A percentile compares a stretch with the other conserved stretches of the same genome.
phyloP scores from a whole-genome alignment of 805 yeast species.

The Blastobotrys muscicola region DNA sequence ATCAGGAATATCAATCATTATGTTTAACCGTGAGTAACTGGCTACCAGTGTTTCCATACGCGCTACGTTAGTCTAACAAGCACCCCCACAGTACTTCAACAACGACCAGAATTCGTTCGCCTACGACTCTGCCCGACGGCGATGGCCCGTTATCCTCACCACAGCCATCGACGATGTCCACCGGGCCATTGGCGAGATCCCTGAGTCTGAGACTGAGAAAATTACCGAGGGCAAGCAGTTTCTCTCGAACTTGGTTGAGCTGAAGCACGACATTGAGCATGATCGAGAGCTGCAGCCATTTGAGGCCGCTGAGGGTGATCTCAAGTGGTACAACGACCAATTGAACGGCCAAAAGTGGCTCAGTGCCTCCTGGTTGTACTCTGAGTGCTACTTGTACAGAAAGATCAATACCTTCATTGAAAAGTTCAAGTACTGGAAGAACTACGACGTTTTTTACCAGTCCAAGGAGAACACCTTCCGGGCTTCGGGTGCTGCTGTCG shows the following conservation, averaged over 20 bases:
- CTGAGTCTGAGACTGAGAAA: conserved; percentile 19
- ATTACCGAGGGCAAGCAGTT: conserved; percentile 41
- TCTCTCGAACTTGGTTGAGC: conserved; percentile 30
- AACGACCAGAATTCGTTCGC: conserved; percentile 75
- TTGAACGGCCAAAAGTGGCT: conserved; percentile 53
- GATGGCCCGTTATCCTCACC: conserved; percentile 82
- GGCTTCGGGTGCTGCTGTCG: conserved; percentile 67
- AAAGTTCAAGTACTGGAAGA: conserved; percentile 33
- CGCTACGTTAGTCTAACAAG: conserved; percentile 2
- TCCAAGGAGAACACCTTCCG: conserved; percentile 67
- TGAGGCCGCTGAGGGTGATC: conserved; percentile 30
- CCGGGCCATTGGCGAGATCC: conserved; percentile 24
- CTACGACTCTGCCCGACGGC: conserved; percentile 57
- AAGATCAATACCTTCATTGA: conserved; percentile 24
- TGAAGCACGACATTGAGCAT: conserved; percentile 30
- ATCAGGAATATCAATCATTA: neutral
- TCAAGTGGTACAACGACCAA: conserved; percentile 51
- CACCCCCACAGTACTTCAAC: conserved; percentile 40
- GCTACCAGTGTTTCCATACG: neutral
- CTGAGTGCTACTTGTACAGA: conserved; percentile 81
- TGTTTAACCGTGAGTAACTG: neutral
- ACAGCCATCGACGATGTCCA: conserved; percentile 58
- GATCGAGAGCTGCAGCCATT: conserved; percentile 39
- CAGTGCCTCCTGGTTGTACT: conserved; percentile 81
- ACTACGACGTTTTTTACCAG: conserved; percentile 64